Percentiles rank a stretch among this genome's conserved stretches.
Conservation (phyloP, 208 protist genomes). For the Leishmania tarentolae region DNA sequence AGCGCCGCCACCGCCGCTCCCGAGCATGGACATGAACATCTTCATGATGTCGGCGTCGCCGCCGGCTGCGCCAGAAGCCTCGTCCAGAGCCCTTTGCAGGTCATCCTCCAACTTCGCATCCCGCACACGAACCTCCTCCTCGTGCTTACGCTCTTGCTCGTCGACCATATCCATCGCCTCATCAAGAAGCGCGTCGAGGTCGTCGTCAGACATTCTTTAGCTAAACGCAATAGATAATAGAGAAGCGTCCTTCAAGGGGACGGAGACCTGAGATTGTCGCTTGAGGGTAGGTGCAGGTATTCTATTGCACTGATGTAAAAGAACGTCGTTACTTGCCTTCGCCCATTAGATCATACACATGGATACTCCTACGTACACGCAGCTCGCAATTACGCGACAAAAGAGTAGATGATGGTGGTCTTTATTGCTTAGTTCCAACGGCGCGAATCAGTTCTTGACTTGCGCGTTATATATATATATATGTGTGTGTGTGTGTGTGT, state of each 20-base stretch:
- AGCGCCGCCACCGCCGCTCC: conserved; percentile 10
- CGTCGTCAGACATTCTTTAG: conserved; percentile 49
- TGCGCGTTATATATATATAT: neutral
- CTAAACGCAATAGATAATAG: neutral
- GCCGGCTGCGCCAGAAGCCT: conserved; percentile 15
- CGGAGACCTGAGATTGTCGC: neutral
- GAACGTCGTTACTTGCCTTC: neutral
- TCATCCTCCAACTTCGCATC: conserved; percentile 60
- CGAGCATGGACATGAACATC: conserved; percentile 44
- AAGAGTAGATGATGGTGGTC: neutral
- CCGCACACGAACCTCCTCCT: conserved; percentile 54
- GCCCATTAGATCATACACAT: neutral
- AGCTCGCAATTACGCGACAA: neutral
- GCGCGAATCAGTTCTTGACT: neutral
- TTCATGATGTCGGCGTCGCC: conserved; percentile 40
- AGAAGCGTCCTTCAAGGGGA: neutral
- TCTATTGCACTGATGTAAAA: neutral
- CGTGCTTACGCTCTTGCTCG: conserved; percentile 66
- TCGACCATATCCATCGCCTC: conserved; percentile 82
- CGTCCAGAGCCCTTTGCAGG: conserved; percentile 44
- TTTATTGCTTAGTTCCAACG: neutral
- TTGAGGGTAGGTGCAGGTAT: neutral
- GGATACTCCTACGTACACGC: neutral
- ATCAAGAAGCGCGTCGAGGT: conserved; percentile 83
- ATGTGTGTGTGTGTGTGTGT: neutral